A percentile compares a stretch with the other conserved stretches of the same genome.
These are phyloP conservation scores for Pseudogymnoascus sp. DNA, from an alignment of 2,329 filamentous ascomycete genomes.

Conservation along the genomic window DNA sequence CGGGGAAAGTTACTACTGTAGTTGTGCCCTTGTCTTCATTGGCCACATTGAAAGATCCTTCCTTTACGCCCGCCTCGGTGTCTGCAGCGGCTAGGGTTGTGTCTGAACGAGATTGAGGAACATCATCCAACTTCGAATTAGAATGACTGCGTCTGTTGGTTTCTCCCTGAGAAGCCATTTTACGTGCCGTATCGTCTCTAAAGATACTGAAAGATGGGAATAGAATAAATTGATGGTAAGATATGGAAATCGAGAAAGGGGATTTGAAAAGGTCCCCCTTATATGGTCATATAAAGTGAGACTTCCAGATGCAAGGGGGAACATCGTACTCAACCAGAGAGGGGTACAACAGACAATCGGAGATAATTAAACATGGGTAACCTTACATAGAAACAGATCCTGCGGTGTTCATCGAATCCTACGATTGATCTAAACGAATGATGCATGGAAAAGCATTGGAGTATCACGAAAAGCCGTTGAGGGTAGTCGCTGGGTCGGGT, in stretches of 20 bases:
- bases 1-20: conserved; percentile 37
- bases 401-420: not conserved
- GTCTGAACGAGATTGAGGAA: conserved; percentile 8
- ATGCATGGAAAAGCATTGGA: not conserved
- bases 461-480: not conserved
- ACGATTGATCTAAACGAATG: not conserved
- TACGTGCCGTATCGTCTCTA: not conserved
- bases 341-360: not conserved
- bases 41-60: not conserved
- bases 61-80: not conserved
- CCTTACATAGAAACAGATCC: not conserved
- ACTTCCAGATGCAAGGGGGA: not conserved
- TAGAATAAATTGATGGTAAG: not conserved
- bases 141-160: not conserved
- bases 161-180: not conserved
- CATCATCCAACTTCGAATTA: conserved; percentile 2
- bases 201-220: not conserved
- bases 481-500: not conserved
- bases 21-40: not conserved
- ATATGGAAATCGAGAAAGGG: not conserved
- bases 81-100: not conserved
- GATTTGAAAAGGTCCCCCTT: not conserved
- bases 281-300: conserved; percentile 2
- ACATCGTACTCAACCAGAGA: not conserved
- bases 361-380: conserved; percentile 7